Conservation (phyloP, 1,139 yeast species). For the Saccharomyces hybrid region DNA sequence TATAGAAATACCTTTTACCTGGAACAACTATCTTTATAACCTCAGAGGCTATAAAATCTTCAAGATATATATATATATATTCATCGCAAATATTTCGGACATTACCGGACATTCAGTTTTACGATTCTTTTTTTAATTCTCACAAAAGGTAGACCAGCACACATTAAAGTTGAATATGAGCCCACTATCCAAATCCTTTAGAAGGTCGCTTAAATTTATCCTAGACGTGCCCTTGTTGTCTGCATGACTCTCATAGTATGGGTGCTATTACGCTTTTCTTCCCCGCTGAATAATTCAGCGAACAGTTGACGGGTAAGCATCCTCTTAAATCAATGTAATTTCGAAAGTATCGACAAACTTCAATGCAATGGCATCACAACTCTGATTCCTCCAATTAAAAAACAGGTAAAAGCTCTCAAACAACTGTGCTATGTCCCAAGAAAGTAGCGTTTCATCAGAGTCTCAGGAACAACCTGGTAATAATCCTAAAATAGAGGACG, state of each 20-base stretch:
- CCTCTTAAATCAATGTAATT: not conserved
- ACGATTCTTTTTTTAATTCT: no score
- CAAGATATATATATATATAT: not conserved
- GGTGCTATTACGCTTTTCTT: not conserved
- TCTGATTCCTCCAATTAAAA: not conserved
- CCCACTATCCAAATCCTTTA: no score
- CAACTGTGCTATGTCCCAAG: slow-evolving; percentile 4
- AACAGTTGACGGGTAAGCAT: not conserved
- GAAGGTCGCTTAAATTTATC: no score
- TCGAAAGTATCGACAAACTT: not conserved
- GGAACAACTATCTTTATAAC: not conserved
- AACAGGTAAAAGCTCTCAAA: not conserved
- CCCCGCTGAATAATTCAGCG: not conserved
- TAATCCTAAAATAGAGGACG: slow-evolving; percentile 5
- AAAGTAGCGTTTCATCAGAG: slow-evolving; percentile 2
- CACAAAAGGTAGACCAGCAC: no score
- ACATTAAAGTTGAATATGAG: no score
- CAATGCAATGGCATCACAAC: not conserved
- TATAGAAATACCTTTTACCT: slow-evolving; percentile 10
- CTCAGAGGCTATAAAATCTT: not conserved
- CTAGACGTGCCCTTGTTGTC: no score
- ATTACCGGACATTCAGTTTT: not conserved
- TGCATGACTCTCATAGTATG: no score
- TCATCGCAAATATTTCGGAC: not conserved
- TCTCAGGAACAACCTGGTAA: slow-evolving; percentile 5